Percentiles rank a stretch among this genome's conserved stretches.
phyloP scores from a whole-genome alignment of 192 early-diverging fungal genomes.

The Backusella circina region DNA sequence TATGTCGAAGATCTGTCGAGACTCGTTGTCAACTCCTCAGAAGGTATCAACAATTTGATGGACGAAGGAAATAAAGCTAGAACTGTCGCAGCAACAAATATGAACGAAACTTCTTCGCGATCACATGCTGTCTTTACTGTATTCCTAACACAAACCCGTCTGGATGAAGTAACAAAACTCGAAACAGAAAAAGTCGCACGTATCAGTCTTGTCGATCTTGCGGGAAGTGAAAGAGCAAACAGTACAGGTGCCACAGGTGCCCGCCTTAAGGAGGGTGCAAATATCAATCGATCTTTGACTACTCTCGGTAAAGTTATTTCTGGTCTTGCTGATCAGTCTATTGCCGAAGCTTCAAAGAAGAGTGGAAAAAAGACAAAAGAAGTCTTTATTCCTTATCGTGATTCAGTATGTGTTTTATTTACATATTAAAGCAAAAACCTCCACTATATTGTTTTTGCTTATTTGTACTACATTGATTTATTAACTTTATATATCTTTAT shows the following conservation, averaged over 20 bases:
- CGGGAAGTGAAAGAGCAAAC: conserved; percentile 91
- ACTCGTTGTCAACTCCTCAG: conserved; percentile 70
- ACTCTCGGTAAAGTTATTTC: conserved; percentile 94
- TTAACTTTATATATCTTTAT: conserved; percentile 38
- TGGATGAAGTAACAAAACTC: conserved; percentile 45
- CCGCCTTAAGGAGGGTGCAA: conserved; percentile 87
- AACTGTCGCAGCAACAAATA: conserved; percentile 89
- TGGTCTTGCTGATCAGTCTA: conserved; percentile 74
- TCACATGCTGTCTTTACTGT: conserved; percentile 86
- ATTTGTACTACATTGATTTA: conserved; percentile 21
- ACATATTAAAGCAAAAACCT: too few relatives aligned
- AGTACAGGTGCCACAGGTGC: conserved; percentile 80
- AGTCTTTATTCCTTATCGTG: conserved; percentile 83
- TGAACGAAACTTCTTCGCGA: conserved; percentile 90
- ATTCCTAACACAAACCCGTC: conserved; percentile 61
- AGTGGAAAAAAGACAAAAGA: conserved; percentile 42
- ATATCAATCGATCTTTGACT: conserved; percentile 91
- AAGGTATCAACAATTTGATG: conserved; percentile 68
- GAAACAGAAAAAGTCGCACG: conserved; percentile 73
- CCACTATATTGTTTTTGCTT: neutral
- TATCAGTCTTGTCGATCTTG: conserved; percentile 86
- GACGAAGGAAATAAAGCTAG: conserved; percentile 77
- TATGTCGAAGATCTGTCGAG: conserved; percentile 92
- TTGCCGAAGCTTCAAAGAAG: conserved; percentile 26
- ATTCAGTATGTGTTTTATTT: conserved; percentile 59